phyloP scores from a whole-genome alignment of 805 yeast species.

The Ogataea siamensis region DNA sequence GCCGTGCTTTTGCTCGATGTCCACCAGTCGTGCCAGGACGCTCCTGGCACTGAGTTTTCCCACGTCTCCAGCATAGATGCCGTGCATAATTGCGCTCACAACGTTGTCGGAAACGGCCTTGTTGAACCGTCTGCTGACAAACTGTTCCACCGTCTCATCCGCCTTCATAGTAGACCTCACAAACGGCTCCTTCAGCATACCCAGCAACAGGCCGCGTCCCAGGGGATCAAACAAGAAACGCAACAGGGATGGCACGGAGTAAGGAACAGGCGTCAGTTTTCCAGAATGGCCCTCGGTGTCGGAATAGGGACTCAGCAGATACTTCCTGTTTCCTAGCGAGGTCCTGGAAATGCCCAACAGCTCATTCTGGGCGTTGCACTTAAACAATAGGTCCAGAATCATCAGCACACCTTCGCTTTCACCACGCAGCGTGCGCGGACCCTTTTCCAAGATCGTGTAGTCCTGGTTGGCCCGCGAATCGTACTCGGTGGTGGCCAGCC shows the following conservation, averaged over 20 bases:
- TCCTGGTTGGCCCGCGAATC: slow-evolving; percentile 25
- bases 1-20: slow-evolving; percentile 58
- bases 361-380: slow-evolving; percentile 46
- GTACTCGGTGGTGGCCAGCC: slow-evolving; percentile 30
- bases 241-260: slow-evolving; percentile 31
- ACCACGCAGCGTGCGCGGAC: slow-evolving; percentile 89
- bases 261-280: slow-evolving; percentile 55
- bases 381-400: slow-evolving; percentile 56
- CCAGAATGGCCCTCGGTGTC: slow-evolving; percentile 31
- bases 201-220: slow-evolving; percentile 36
- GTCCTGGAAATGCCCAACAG: slow-evolving; percentile 56
- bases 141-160: slow-evolving; percentile 74
- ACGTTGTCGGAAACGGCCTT: slow-evolving; percentile 50
- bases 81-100: slow-evolving; percentile 80
- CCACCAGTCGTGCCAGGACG: slow-evolving; percentile 52
- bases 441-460: slow-evolving; percentile 62
- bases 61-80: slow-evolving; percentile 88
- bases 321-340: slow-evolving; percentile 71
- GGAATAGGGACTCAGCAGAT: slow-evolving; percentile 43
- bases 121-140: slow-evolving; percentile 71
- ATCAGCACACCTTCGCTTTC: slow-evolving; percentile 73
- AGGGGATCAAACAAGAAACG: slow-evolving; percentile 29
- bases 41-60: slow-evolving; percentile 61
- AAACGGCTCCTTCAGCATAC: slow-evolving; percentile 53
- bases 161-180: slow-evolving; percentile 25